Evolutionary conservation across 192 early-diverging fungal species (phyloP).

Genomic region (Thamnidium elegans): DNA sequence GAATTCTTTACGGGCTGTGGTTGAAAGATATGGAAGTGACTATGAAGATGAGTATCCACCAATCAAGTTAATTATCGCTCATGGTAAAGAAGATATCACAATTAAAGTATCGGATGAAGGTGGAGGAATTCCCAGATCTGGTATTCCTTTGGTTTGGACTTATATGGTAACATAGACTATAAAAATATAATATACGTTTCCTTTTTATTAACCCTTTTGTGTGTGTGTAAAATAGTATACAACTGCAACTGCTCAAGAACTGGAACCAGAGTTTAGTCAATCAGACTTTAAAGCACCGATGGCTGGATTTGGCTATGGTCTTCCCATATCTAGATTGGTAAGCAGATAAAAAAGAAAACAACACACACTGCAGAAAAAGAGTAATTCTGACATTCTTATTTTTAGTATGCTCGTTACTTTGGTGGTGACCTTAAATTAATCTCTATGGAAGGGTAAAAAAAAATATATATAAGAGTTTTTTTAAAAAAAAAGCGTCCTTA

Average conservation of each 20-base stretch:
- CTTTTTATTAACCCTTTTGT: not conserved
- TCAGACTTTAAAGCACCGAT: constrained; percentile 79
- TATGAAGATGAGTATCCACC: constrained; percentile 80
- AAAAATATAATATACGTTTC: not conserved
- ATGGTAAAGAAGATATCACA: constrained; percentile 89
- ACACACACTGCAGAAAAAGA: not conserved
- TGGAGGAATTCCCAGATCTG: constrained; percentile 86
- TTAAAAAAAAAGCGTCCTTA: not conserved
- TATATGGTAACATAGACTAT: constrained; percentile 64
- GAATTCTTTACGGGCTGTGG: constrained; percentile 92
- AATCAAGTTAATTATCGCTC: constrained; percentile 90
- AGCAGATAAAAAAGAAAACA: constrained; percentile 5
- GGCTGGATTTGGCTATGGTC: constrained; percentile 91
- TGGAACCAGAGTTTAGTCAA: constrained; percentile 56
- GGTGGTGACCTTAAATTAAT: constrained; percentile 93
- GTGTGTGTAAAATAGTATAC: constrained; percentile 65
- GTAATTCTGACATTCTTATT: not conserved
- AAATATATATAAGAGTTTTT: not conserved
- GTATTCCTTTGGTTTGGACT: constrained; percentile 88
- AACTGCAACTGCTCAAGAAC: constrained; percentile 66
- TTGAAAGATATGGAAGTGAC: constrained; percentile 86
- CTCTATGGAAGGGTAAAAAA: constrained; percentile 84
- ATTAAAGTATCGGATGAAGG: constrained; percentile 97
- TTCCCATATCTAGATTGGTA: constrained; percentile 81
- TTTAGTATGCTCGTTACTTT: constrained; percentile 90